Percentiles rank a stretch among this genome's conserved stretches.
Evolutionary conservation across 2,329 filamentous ascomycete genomes (phyloP).

Genomic region (Aspergillus oerlinghausenensis): DNA sequence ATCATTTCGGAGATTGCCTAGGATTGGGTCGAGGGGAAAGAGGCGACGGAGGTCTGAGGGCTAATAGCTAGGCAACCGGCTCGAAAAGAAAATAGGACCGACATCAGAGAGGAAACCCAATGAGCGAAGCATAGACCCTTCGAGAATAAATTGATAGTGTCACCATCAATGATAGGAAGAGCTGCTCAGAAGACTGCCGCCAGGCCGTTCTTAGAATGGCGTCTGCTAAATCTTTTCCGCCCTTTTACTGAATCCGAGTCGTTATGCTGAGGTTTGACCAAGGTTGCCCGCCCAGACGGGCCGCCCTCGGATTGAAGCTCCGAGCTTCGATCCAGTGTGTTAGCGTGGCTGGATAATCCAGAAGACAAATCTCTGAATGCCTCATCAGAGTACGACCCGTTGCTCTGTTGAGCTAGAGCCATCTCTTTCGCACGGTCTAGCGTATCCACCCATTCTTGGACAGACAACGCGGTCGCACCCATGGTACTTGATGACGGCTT

Average conservation of each 20-base stretch:
- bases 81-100: background rate
- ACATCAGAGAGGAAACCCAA: background rate
- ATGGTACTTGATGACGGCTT: conserved; percentile 64
- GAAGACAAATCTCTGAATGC: conserved; percentile 66
- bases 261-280: conserved; percentile 40
- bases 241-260: conserved; percentile 55
- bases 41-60: background rate
- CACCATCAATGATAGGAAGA: background rate
- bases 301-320: conserved; percentile 36
- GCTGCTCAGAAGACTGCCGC: conserved; percentile 70
- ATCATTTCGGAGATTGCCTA: background rate
- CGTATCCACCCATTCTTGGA: conserved; percentile 88
- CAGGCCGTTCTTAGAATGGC: conserved; percentile 91
- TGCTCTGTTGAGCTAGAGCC: conserved; percentile 67
- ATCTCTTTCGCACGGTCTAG: conserved; percentile 83
- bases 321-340: conserved; percentile 39
- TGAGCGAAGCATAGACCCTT: conserved; percentile 1
- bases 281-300: conserved; percentile 41
- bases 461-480: conserved; percentile 62
- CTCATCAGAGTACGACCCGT: conserved; percentile 64
- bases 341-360: conserved; percentile 62
- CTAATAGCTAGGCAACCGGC: background rate
- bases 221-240: conserved; percentile 74
- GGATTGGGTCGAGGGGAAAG: background rate
- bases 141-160: background rate